phyloP scores from a whole-genome alignment of 164 flowering plant genomes.

The Magnolia sinica region DNA sequence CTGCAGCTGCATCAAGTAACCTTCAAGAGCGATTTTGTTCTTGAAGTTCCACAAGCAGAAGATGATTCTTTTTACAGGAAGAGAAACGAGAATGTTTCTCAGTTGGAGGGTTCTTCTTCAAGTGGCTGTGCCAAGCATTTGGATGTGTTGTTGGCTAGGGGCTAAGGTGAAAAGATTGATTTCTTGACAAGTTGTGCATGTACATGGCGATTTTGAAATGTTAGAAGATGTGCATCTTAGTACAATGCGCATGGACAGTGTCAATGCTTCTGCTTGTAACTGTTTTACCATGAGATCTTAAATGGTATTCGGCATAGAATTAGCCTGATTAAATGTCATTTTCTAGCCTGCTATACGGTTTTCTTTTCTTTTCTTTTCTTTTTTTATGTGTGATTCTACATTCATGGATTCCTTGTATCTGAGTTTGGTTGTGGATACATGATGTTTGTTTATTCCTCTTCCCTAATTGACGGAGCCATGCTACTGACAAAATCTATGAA shows the following conservation, averaged over 20 bases:
- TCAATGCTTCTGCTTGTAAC: neutral
- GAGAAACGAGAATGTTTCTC: slow-evolving; percentile 6
- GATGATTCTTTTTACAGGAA: slow-evolving; percentile 14
- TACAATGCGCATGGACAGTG: neutral
- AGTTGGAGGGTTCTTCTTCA: slow-evolving; percentile 10
- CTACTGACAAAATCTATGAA: no score
- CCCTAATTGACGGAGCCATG: no score
- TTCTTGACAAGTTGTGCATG: slow-evolving; percentile 3
- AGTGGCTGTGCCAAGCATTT: slow-evolving; percentile 13
- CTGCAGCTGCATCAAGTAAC: slow-evolving; percentile 25
- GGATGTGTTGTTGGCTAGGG: slow-evolving; percentile 32
- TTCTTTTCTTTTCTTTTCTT: no score
- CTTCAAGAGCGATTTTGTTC: slow-evolving; percentile 11
- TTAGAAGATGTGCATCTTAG: neutral
- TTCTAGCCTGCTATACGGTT: neutral
- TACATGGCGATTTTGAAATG: slow-evolving; percentile 4
- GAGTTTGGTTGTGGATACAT: no score
- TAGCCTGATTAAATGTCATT: neutral
- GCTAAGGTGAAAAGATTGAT: slow-evolving; percentile 8
- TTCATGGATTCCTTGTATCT: no score
- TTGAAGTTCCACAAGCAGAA: slow-evolving; percentile 13
- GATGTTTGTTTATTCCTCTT: no score
- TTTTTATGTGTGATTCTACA: no score
- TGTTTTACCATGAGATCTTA: neutral
- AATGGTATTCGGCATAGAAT: slow-evolving; percentile 1